Percentiles rank a stretch among this genome's conserved stretches.
phyloP scores from a whole-genome alignment of 345 rosid genomes.

The Rhodomyrtus tomentosa region DNA sequence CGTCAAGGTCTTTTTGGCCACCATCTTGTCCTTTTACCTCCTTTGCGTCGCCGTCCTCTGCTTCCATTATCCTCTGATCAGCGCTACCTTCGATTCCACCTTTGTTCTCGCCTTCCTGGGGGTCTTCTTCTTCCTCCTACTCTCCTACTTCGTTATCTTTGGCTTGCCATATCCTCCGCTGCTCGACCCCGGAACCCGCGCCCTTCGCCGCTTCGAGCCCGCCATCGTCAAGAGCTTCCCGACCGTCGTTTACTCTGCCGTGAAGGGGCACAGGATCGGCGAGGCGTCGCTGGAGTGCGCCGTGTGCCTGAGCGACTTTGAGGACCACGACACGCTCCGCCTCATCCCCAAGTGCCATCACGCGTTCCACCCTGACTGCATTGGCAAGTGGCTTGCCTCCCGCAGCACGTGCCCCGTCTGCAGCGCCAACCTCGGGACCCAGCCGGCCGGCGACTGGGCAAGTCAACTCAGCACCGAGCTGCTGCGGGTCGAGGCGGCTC shows the following conservation, averaged over 20 bases:
- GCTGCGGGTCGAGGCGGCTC: not conserved
- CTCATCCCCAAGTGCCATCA: constrained; percentile 79
- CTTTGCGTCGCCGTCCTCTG: too few species aligned
- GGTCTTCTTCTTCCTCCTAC: too few species aligned
- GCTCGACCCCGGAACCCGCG: too few species aligned
- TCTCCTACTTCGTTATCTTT: too few species aligned
- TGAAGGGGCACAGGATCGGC: constrained; percentile 37
- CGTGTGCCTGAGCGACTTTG: constrained; percentile 33
- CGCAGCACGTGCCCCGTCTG: constrained; percentile 95
- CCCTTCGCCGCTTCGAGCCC: constrained; percentile 20
- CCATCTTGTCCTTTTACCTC: too few species aligned
- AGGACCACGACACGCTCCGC: constrained; percentile 39
- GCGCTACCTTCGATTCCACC: too few species aligned
- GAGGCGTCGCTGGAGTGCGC: constrained; percentile 33
- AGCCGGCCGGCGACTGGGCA: constrained; percentile 12
- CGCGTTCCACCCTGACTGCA: constrained; percentile 82
- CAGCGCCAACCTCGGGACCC: constrained; percentile 49
- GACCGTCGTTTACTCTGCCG: constrained; percentile 35
- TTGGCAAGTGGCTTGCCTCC: constrained; percentile 65
- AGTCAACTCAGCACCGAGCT: not conserved
- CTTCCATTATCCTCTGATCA: too few species aligned
- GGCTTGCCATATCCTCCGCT: too few species aligned
- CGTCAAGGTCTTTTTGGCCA: too few species aligned
- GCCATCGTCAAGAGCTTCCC: constrained; percentile 43
- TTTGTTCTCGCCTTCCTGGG: too few species aligned